Evolutionary conservation across 2,329 filamentous ascomycete genomes (phyloP).

Genomic region (Ophiocordyceps camponoti-rufipedis): DNA sequence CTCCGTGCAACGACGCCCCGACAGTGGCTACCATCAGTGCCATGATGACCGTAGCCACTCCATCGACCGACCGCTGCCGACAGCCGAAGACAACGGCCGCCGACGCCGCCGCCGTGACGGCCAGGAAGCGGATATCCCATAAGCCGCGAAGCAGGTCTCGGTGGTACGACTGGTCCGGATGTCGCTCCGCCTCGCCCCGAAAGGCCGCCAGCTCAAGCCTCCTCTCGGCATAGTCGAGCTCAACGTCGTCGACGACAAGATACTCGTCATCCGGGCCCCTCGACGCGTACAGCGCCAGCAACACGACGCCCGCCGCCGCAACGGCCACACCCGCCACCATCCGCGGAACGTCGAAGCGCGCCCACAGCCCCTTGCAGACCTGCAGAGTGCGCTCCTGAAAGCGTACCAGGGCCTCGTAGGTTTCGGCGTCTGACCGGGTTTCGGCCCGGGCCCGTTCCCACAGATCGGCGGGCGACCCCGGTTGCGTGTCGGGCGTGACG

Average conservation of each 20-base stretch:
- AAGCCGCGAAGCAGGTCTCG: constrained; percentile 15
- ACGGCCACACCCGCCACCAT: constrained; percentile 69
- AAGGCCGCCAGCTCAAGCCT: constrained; percentile 29
- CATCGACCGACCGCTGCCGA: constrained; percentile 13
- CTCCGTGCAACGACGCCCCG: constrained; percentile 21
- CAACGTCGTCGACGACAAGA: constrained; percentile 32
- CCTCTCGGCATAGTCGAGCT: constrained; percentile 41
- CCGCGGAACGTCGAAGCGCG: constrained; percentile 70
- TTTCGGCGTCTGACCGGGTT: constrained; percentile 18
- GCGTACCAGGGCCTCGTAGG: constrained; percentile 41
- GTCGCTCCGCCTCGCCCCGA: constrained; percentile 19
- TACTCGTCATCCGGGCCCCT: constrained; percentile 35
- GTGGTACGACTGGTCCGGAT: constrained; percentile 18
- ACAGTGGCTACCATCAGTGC: constrained; percentile 21
- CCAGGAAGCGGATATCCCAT: constrained; percentile 13
- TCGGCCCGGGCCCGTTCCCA: constrained; percentile 27
- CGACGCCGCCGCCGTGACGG: constrained; percentile 9
- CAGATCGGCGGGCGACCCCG: constrained; percentile 19
- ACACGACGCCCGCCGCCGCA: constrained; percentile 46
- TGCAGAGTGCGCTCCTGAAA: constrained; percentile 67
- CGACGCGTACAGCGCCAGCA: constrained; percentile 57
- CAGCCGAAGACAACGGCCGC: constrained; percentile 12
- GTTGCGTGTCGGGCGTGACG: constrained; percentile 38
- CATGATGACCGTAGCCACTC: constrained; percentile 20
- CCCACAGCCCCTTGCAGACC: constrained; percentile 75